Evolutionary conservation across 164 flowering plant genomes (phyloP).

Genomic region (Aristolochia fimbriata): DNA sequence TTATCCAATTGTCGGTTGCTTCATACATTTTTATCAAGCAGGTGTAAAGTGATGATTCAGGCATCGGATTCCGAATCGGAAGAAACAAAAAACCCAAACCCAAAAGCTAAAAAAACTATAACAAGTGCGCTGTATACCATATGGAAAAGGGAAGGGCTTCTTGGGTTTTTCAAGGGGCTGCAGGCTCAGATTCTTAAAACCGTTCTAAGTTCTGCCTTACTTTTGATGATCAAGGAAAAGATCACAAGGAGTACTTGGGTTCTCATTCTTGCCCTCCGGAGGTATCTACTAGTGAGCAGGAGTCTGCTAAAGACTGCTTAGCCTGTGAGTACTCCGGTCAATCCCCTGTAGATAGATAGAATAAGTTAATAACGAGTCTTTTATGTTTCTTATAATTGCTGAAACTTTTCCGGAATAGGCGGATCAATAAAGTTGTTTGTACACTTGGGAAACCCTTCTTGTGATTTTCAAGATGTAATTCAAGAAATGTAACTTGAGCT

Average conservation of each 20-base stretch:
- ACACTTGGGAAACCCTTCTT: too few species aligned
- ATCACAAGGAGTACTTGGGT: conserved; percentile 60
- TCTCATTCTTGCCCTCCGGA: conserved; percentile 44
- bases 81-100: conserved; percentile 19
- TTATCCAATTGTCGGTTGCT: too few species aligned
- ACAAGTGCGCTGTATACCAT: conserved; percentile 5
- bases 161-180: conserved; percentile 69
- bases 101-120: conserved; percentile 13
- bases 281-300: conserved; percentile 29
- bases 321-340: not conserved
- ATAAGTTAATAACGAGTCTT: too few species aligned
- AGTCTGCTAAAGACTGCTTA: conserved; percentile 32
- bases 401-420: too few species aligned
- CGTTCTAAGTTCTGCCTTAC: conserved; percentile 67
- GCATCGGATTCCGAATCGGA: conserved; percentile 47
- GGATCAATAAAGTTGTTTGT: too few species aligned
- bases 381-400: too few species aligned
- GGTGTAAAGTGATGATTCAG: conserved; percentile 85
- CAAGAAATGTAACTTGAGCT: too few species aligned
- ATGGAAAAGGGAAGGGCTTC: conserved; percentile 37
- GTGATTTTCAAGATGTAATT: too few species aligned
- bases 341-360: too few species aligned
- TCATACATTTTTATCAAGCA: conserved; percentile 9
- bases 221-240: conserved; percentile 80
- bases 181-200: conserved; percentile 76